Evolutionary conservation across 768 basidiomycete species (phyloP).

Genomic region (Chalciporus chontae): DNA sequence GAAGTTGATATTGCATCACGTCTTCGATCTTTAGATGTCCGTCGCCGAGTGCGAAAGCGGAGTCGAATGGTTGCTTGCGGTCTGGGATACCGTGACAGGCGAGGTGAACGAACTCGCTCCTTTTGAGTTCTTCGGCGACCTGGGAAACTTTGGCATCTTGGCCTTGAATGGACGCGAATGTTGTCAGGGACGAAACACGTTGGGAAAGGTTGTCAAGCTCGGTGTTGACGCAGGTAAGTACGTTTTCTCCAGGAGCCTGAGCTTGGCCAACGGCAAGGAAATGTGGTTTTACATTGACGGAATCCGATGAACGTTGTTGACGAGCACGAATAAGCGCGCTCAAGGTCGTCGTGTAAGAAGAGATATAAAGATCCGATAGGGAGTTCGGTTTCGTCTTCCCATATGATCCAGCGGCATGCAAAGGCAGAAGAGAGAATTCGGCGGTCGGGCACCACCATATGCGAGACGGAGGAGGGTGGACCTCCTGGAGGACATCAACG

Average conservation of each 20-base stretch:
- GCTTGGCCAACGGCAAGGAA: slow-evolving; percentile 1
- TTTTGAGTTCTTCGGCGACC: not conserved
- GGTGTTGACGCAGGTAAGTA: not conserved
- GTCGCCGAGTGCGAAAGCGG: slow-evolving; percentile 5
- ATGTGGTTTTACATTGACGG: not conserved
- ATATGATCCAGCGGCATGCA: slow-evolving; percentile 17
- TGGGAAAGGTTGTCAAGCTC: not conserved
- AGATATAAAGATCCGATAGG: slow-evolving; percentile 13
- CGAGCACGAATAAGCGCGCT: slow-evolving; percentile 11
- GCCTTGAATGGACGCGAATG: not conserved
- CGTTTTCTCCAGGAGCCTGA: not conserved
- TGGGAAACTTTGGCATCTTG: not conserved
- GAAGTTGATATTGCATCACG: slow-evolving; percentile 4
- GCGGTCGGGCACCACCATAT: slow-evolving; percentile 5
- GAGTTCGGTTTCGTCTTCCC: not conserved
- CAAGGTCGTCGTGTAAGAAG: slow-evolving; percentile 21
- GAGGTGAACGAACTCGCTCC: slow-evolving; percentile 18
- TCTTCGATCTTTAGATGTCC: slow-evolving; percentile 2
- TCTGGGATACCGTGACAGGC: slow-evolving; percentile 19
- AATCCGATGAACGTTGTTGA: not conserved
- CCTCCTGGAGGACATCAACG: not conserved
- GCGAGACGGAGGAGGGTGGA: not conserved
- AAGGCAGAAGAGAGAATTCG: slow-evolving; percentile 8
- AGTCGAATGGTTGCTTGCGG: slow-evolving; percentile 9
- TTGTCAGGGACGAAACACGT: not conserved